phyloP scores from a whole-genome alignment of 2,329 filamentous ascomycete species.

The Botrytis squamosa region DNA sequence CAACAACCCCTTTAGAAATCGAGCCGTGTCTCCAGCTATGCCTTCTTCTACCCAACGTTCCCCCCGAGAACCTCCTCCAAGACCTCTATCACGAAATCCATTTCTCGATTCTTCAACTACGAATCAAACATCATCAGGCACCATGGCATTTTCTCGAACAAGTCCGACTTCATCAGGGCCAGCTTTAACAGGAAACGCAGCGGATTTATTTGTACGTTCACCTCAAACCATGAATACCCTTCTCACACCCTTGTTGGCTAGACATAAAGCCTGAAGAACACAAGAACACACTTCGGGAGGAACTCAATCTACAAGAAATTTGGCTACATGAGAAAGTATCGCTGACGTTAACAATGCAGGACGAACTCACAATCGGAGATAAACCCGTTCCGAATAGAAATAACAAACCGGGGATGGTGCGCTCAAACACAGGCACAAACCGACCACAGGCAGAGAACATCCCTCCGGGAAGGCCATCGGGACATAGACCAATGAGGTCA shows the following conservation, averaged over 20 bases:
- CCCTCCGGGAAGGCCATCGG: conserved; percentile 41
- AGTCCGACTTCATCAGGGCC: conserved; percentile 43
- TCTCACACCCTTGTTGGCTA: background rate
- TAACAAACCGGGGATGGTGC: conserved; percentile 30
- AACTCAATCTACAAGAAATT: too few relatives aligned
- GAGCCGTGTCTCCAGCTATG: conserved; percentile 59
- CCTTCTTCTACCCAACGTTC: conserved; percentile 47
- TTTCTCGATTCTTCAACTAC: conserved; percentile 60
- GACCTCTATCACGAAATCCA: conserved; percentile 70
- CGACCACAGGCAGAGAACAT: conserved; percentile 47
- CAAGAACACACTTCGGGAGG: background rate
- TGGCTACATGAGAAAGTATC: background rate
- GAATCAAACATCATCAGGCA: conserved; percentile 40
- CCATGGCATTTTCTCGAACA: conserved; percentile 49
- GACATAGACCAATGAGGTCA: conserved; percentile 63
- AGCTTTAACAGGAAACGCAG: conserved; percentile 51
- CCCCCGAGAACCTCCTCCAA: conserved; percentile 56
- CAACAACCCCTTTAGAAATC: conserved; percentile 80
- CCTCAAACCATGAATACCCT: background rate
- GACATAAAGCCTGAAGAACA: background rate
- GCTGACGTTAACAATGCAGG: conserved; percentile 49
- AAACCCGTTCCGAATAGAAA: conserved; percentile 45
- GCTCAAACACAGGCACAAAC: conserved; percentile 47
- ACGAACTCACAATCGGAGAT: conserved; percentile 66
- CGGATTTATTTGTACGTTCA: conserved; percentile 74